phyloP scores from a whole-genome alignment of 2,329 filamentous ascomycete genomes.

The Cordyceps tenuipes region DNA sequence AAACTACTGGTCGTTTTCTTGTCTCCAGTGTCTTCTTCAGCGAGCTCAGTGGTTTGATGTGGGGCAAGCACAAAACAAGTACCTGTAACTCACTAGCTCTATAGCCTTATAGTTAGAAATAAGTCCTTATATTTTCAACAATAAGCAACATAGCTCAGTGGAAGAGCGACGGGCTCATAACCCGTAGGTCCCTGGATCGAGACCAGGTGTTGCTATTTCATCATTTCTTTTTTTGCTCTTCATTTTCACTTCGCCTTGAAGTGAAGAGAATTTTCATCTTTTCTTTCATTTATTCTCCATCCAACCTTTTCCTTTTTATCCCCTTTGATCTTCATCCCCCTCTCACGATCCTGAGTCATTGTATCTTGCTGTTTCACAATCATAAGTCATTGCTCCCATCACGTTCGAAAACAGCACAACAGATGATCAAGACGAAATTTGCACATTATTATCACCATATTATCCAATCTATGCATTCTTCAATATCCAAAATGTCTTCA shows the following conservation, averaged over 20 bases:
- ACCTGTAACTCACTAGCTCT: not conserved
- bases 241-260: not conserved
- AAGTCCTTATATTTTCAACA: not conserved
- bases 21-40: too few species aligned
- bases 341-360: not conserved
- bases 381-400: not conserved
- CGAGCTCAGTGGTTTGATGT: too few species aligned
- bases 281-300: not conserved
- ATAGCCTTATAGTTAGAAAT: not conserved
- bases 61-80: too few species aligned
- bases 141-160: constrained; percentile 13
- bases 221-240: not conserved
- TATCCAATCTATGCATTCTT: not conserved
- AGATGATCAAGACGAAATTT: not conserved
- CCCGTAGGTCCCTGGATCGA: constrained; percentile 13
- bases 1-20: too few species aligned
- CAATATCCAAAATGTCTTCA: not conserved
- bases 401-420: not conserved
- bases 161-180: constrained; percentile 13
- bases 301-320: not conserved
- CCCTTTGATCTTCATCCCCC: not conserved
- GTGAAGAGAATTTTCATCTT: too few species aligned
- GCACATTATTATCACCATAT: not conserved
- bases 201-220: constrained; percentile 13
- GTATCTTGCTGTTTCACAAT: too few species aligned